Conservation (phyloP, 2,329 filamentous ascomycete species). For the Aspergillus bombycis region DNA sequence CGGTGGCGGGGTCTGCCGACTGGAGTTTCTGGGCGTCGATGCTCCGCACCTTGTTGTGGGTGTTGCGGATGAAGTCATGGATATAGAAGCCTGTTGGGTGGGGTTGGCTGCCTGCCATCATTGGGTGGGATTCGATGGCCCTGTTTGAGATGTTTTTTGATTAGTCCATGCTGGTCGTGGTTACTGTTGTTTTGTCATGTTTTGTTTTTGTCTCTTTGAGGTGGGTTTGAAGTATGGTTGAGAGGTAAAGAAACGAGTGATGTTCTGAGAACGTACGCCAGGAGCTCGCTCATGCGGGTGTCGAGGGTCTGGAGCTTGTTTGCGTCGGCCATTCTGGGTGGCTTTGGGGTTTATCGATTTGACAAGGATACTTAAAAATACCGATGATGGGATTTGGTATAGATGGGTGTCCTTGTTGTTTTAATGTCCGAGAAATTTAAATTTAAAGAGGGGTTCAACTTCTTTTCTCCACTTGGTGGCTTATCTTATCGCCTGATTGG, state of each 20-base stretch:
- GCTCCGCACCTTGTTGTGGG: conserved; percentile 53
- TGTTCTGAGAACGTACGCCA: conserved; percentile 26
- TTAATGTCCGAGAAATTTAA: not conserved
- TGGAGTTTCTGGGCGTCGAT: conserved; percentile 30
- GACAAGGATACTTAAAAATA: not conserved
- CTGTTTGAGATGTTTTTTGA: conserved; percentile 16
- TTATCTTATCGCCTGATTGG: not conserved
- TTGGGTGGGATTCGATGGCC: conserved; percentile 34
- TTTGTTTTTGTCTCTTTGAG: not conserved
- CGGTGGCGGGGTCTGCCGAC: conserved; percentile 23
- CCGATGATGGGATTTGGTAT: not conserved
- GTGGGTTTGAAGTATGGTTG: not conserved
- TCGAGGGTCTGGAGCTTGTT: conserved; percentile 22
- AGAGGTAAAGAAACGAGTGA: not conserved
- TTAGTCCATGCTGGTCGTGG: not conserved
- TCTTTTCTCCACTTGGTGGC: not conserved
- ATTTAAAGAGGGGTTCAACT: not conserved
- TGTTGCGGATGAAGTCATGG: conserved; percentile 70
- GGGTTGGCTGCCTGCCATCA: conserved; percentile 34
- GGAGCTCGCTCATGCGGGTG: conserved; percentile 20
- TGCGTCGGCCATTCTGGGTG: conserved; percentile 20
- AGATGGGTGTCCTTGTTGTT: not conserved
- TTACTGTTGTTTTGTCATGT: not conserved
- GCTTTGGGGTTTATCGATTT: not conserved
- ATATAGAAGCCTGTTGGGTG: conserved; percentile 53